Conservation (phyloP, 805 yeast genomes). For the Cyberlindnera suaveolens region DNA sequence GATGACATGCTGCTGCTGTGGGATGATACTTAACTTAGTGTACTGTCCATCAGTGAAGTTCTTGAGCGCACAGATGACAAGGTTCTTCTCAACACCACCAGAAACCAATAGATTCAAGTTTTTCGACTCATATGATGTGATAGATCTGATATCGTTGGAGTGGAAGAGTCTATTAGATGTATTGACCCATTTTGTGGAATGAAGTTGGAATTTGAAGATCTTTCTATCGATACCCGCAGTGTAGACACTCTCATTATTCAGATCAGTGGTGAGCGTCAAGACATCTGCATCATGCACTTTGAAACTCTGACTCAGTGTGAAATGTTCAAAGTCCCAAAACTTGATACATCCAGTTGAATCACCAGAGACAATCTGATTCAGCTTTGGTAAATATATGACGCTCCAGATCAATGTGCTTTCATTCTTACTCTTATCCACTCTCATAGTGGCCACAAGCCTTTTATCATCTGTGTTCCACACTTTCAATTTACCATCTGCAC, state of each 20-base stretch:
- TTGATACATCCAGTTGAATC: constrained; percentile 94
- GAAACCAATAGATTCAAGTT: constrained; percentile 64
- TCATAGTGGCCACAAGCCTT: constrained; percentile 73
- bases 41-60: constrained; percentile 68
- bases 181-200: constrained; percentile 63
- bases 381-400: constrained; percentile 53
- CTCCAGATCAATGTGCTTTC: constrained; percentile 94
- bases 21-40: constrained; percentile 61
- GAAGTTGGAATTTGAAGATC: constrained; percentile 55
- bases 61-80: constrained; percentile 55
- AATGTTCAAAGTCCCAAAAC: constrained; percentile 81
- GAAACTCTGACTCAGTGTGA: constrained; percentile 75
- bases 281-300: constrained; percentile 89
- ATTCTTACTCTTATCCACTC: constrained; percentile 81
- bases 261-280: constrained; percentile 59
- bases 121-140: constrained; percentile 64
- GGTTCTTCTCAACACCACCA: constrained; percentile 75
- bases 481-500: constrained; percentile 89
- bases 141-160: constrained; percentile 76
- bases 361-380: constrained; percentile 82
- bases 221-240: constrained; percentile 93
- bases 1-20: constrained; percentile 45
- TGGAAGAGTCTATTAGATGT: constrained; percentile 74
- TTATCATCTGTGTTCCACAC: constrained; percentile 56
- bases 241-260: constrained; percentile 57